Conservation (phyloP, 192 early-diverging fungal species). For the Chytriomyces confervae region DNA sequence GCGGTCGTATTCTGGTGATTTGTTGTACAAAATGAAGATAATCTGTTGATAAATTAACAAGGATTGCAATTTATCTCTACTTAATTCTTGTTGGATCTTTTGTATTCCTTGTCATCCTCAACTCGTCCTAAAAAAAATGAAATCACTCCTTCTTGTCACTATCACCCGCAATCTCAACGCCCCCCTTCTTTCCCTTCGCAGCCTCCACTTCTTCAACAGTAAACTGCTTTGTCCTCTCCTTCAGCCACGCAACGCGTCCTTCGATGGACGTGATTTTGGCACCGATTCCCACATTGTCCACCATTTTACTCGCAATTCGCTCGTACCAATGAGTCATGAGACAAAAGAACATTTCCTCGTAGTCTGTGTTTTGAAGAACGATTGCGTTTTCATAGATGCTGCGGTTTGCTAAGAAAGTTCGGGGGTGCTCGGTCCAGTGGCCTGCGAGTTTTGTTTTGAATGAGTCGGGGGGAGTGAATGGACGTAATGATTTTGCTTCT, state of each 20-base stretch:
- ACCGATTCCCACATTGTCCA: constrained; percentile 35
- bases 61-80: too few species aligned
- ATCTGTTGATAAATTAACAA: too few species aligned
- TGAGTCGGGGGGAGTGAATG: too few species aligned
- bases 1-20: too few species aligned
- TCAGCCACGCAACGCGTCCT: constrained; percentile 36
- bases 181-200: constrained; percentile 31
- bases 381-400: constrained; percentile 41
- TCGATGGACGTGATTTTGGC: constrained; percentile 6
- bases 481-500: too few species aligned
- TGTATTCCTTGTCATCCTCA: too few species aligned
- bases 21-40: too few species aligned
- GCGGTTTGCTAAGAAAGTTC: constrained; percentile 30
- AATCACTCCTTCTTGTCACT: neutral
- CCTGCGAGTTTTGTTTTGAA: too few species aligned
- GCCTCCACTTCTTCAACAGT: constrained; percentile 34
- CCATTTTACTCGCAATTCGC: constrained; percentile 31
- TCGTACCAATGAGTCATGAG: constrained; percentile 46
- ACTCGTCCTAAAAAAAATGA: too few species aligned
- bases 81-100: too few species aligned
- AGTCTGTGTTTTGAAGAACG: constrained; percentile 44
- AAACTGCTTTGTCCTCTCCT: constrained; percentile 34
- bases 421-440: constrained; percentile 54
- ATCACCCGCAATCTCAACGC: constrained; percentile 1
- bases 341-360: constrained; percentile 34